phyloP scores from a whole-genome alignment of 352 stramenopile genomes.

The Pythium dissotocum region DNA sequence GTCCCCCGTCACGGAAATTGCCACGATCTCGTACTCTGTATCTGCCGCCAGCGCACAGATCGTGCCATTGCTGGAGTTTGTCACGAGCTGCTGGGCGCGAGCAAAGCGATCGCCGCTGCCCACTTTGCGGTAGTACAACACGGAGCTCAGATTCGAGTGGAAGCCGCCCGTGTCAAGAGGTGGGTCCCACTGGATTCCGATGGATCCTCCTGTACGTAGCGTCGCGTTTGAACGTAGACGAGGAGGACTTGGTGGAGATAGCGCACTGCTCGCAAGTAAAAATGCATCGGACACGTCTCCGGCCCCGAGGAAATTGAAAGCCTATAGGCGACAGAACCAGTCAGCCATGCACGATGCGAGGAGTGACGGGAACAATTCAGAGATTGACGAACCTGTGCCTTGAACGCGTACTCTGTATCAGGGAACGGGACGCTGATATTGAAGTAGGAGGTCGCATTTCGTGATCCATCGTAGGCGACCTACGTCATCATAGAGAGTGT shows the following conservation, averaged over 20 bases:
- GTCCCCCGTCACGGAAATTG: slow-evolving; percentile 28
- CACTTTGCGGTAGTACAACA: slow-evolving; percentile 19
- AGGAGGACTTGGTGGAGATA: slow-evolving; percentile 49
- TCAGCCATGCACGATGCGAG: neutral
- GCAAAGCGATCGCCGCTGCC: slow-evolving; percentile 18
- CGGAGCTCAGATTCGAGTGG: slow-evolving; percentile 7
- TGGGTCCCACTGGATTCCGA: slow-evolving; percentile 35
- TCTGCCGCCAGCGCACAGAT: slow-evolving; percentile 45
- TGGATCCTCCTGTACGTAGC: slow-evolving; percentile 36
- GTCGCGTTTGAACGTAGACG: slow-evolving; percentile 23
- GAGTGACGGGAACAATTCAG: neutral
- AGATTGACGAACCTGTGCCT: slow-evolving; percentile 18
- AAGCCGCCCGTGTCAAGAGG: slow-evolving; percentile 41
- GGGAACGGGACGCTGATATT: slow-evolving; percentile 40
- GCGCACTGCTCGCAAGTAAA: slow-evolving; percentile 30
- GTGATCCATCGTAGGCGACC: slow-evolving; percentile 33
- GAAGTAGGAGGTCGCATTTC: slow-evolving; percentile 26
- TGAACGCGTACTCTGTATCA: slow-evolving; percentile 39
- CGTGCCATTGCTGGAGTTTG: slow-evolving; percentile 23
- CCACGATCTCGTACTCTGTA: slow-evolving; percentile 59
- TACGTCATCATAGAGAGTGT: slow-evolving; percentile 16
- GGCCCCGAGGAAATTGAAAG: slow-evolving; percentile 43
- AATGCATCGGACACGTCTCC: slow-evolving; percentile 37
- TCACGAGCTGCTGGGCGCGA: slow-evolving; percentile 20
- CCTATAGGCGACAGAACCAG: slow-evolving; percentile 16